Conservation (phyloP, 805 yeast genomes). For the Candida vaughaniae region DNA sequence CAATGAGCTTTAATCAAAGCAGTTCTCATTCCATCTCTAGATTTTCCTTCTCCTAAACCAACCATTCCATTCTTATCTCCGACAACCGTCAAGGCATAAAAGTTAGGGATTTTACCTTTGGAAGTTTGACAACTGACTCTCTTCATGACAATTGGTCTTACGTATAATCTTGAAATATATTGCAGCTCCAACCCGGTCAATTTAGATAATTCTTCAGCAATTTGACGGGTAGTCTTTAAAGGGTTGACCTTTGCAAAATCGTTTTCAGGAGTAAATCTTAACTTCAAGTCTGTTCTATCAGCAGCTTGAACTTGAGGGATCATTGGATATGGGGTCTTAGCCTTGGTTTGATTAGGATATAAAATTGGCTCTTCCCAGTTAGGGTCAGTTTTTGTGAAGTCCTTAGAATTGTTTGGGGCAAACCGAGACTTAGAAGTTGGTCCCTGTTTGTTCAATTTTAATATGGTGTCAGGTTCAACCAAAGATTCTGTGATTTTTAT, state of each 20-base stretch:
- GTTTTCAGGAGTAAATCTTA: constrained; percentile 30
- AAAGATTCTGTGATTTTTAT: constrained; percentile 78
- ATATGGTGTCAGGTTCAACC: constrained; percentile 64
- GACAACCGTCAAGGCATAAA: constrained; percentile 81
- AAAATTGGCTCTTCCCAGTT: constrained; percentile 68
- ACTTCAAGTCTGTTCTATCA: constrained; percentile 43
- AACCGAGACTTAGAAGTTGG: constrained; percentile 43
- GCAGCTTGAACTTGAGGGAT: constrained; percentile 56
- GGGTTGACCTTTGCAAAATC: constrained; percentile 10
- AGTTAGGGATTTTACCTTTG: constrained; percentile 83
- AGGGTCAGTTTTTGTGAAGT: constrained; percentile 67
- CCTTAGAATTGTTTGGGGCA: constrained; percentile 59
- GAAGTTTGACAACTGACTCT: constrained; percentile 88
- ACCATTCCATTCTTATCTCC: constrained; percentile 94
- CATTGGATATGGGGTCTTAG: constrained; percentile 54
- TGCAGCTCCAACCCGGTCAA: constrained; percentile 66
- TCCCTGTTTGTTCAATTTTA: constrained; percentile 33
- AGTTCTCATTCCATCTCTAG: constrained; percentile 67
- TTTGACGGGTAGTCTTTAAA: constrained; percentile 22
- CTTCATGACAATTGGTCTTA: constrained; percentile 69
- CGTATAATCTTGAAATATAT: constrained; percentile 59
- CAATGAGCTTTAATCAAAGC: constrained; percentile 86
- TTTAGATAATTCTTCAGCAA: constrained; percentile 55
- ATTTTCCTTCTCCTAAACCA: constrained; percentile 94
- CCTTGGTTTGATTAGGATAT: constrained; percentile 49